Evolutionary conservation across 2,329 filamentous ascomycete genomes (phyloP).

Genomic region (Hymenotorrendiella dingleyae): DNA sequence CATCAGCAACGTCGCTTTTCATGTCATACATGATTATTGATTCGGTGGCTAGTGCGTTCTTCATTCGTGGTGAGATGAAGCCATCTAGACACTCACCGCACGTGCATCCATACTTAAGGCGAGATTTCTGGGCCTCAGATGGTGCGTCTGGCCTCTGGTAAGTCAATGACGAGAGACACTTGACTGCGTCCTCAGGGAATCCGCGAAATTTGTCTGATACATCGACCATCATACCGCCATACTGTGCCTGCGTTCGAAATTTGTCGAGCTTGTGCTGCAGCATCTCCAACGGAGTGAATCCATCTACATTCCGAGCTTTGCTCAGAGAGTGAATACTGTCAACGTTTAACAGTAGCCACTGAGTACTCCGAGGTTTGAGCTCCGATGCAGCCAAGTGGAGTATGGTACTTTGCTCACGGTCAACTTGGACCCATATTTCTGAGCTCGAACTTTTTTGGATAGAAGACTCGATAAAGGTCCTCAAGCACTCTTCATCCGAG

Average conservation of each 20-base stretch:
- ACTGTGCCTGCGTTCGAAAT: constrained; percentile 19
- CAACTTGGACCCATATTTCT: constrained; percentile 10
- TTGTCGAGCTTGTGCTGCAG: constrained; percentile 29
- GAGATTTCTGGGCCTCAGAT: constrained; percentile 21
- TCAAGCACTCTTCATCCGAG: constrained; percentile 16
- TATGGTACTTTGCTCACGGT: constrained; percentile 12
- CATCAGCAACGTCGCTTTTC: constrained; percentile 16
- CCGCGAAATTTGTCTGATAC: constrained; percentile 32
- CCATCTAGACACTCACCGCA: constrained; percentile 34
- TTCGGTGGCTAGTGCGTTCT: constrained; percentile 25
- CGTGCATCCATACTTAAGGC: constrained; percentile 33
- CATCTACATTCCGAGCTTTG: constrained; percentile 26
- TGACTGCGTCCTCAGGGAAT: constrained; percentile 23
- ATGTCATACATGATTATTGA: constrained; percentile 25
- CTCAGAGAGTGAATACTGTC: constrained; percentile 10
- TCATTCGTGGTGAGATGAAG: constrained; percentile 35
- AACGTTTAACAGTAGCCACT: constrained; percentile 29
- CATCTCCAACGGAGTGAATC: constrained; percentile 32
- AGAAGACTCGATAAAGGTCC: constrained; percentile 6
- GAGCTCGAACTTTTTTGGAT: not conserved
- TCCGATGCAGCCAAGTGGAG: constrained; percentile 15
- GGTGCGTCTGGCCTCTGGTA: too few relatives aligned
- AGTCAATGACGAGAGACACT: constrained; percentile 27
- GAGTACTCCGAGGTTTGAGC: constrained; percentile 10
- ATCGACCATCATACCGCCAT: constrained; percentile 9